These are phyloP conservation scores for Calocera cornea DNA, from an alignment of 768 basidiomycete genomes.

Conservation along the genomic window DNA sequence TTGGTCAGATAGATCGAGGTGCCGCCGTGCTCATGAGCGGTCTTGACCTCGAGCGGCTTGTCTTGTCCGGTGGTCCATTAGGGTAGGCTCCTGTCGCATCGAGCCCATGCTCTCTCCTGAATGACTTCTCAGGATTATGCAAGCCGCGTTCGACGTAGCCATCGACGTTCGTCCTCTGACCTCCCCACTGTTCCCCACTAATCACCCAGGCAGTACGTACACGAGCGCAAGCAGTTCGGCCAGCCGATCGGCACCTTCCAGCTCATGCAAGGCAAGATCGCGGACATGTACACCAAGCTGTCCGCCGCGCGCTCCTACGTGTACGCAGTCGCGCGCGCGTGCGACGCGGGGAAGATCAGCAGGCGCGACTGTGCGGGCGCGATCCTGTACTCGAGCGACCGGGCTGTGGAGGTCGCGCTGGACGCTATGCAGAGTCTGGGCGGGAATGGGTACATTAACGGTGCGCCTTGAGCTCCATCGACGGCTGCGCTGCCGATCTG, in stretches of 20 bases:
- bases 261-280: conserved; percentile 74
- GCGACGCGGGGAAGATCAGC: conserved; percentile 66
- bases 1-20: conserved; percentile 67
- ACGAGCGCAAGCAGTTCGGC: conserved; percentile 85
- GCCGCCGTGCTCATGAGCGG: conserved; percentile 88
- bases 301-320: conserved; percentile 81
- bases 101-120: background rate
- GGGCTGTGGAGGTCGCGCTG: conserved; percentile 76
- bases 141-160: conserved; percentile 80
- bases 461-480: conserved; percentile 32
- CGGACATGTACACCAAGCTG: conserved; percentile 91
- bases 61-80: conserved; percentile 81
- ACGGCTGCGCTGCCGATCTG: too few relatives aligned
- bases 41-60: conserved; percentile 80
- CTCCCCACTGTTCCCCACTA: background rate
- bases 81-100: conserved; percentile 35
- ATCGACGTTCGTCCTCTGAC: conserved; percentile 30
- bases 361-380: conserved; percentile 85
- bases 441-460: conserved; percentile 93
- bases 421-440: conserved; percentile 90
- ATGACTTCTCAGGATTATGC: conserved; percentile 52
- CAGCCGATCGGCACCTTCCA: conserved; percentile 82
- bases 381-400: conserved; percentile 86
- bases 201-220: conserved; percentile 44
- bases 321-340: conserved; percentile 83